Conservation (phyloP, 176 grass and related monocot species). For the Stipa capillata region DNA sequence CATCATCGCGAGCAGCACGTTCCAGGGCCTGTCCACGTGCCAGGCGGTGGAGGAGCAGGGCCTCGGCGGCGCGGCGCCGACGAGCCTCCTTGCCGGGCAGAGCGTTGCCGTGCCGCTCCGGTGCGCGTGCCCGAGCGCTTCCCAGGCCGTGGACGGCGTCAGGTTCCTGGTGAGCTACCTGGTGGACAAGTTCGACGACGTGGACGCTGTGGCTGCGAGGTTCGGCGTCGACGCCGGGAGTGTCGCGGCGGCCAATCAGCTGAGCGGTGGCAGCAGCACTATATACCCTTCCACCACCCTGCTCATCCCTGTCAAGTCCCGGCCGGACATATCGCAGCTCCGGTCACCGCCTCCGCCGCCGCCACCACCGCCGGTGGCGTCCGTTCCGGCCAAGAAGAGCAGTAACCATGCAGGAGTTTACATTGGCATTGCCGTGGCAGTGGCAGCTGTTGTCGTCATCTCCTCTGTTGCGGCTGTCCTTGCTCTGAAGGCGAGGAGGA, state of each 20-base stretch:
- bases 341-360: constrained; percentile 22
- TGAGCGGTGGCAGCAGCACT: neutral
- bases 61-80: neutral
- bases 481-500: constrained; percentile 20
- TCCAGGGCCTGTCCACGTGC: constrained; percentile 63
- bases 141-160: constrained; percentile 18
- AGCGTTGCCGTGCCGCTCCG: constrained; percentile 39
- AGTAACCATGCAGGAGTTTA: constrained; percentile 24
- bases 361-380: neutral
- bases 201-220: constrained; percentile 9
- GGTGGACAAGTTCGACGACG: constrained; percentile 21
- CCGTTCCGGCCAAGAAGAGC: constrained; percentile 7
- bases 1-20: constrained; percentile 30
- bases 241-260: constrained; percentile 38
- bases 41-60: constrained; percentile 46
- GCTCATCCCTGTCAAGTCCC: constrained; percentile 39
- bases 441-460: neutral
- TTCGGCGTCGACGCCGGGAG: constrained; percentile 20
- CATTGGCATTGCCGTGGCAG: constrained; percentile 31
- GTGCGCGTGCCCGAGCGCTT: constrained; percentile 60
- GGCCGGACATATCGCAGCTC: constrained; percentile 38
- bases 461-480: neutral
- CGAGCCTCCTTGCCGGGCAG: neutral
- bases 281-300: constrained; percentile 50
- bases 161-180: constrained; percentile 57